These are phyloP conservation scores for Piper betle DNA, from an alignment of 164 flowering plant genomes.

Conservation along the genomic window DNA sequence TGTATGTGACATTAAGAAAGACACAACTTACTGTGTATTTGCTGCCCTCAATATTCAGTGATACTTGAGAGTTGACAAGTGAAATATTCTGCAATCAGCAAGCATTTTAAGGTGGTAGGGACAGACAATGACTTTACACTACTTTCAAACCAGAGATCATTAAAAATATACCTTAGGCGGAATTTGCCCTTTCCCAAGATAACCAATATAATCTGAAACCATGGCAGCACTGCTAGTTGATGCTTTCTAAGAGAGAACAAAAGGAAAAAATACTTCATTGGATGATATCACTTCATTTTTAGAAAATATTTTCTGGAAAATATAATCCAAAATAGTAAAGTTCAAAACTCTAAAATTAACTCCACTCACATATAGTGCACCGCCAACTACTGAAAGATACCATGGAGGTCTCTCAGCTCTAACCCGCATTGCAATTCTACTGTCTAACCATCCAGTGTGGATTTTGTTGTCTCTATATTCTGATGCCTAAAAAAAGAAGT, in stretches of 20 bases:
- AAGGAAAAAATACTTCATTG: neutral
- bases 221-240: conserved; percentile 85
- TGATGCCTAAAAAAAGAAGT: conserved; percentile 44
- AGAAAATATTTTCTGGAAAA: neutral
- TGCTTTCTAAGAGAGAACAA: conserved; percentile 55
- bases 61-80: conserved; percentile 78
- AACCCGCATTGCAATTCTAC: conserved; percentile 99
- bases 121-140: conserved; percentile 1
- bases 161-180: conserved; percentile 78
- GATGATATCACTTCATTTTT: neutral
- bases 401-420: conserved; percentile 99
- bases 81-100: conserved; percentile 77
- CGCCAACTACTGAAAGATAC: conserved; percentile 99
- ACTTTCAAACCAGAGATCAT: neutral
- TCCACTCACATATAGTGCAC: conserved; percentile 81
- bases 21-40: conserved; percentile 68
- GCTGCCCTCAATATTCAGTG: conserved; percentile 97
- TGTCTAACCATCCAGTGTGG: conserved; percentile 99
- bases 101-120: neutral
- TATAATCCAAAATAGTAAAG: neutral
- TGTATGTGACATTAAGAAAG: neutral
- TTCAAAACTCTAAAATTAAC: neutral
- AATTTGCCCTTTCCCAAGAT: conserved; percentile 98
- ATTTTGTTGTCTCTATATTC: conserved; percentile 91
- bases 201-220: conserved; percentile 96